Conservation (phyloP, 176 grass and related monocot genomes). For the Dendrocalamus sinicus region DNA sequence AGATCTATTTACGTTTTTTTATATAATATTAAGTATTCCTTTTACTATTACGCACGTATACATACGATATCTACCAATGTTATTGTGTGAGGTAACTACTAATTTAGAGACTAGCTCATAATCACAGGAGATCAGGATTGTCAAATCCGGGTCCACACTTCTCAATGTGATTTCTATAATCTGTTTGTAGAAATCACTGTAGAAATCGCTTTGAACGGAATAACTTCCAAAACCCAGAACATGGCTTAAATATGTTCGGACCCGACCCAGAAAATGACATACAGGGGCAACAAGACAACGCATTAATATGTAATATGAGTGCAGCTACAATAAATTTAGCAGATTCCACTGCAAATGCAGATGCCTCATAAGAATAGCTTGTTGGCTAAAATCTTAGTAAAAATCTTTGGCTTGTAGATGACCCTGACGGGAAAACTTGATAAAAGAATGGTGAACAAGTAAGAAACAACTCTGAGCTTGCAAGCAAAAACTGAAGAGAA, state of each 20-base stretch:
- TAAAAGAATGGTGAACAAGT: background rate
- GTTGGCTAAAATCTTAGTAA: background rate
- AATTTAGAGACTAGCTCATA: no score
- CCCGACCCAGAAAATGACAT: conserved; percentile 42
- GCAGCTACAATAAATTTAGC: conserved; percentile 25
- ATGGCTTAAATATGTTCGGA: background rate
- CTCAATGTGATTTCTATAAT: no score
- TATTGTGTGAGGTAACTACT: no score
- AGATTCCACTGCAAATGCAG: conserved; percentile 1
- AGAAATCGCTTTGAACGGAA: no score
- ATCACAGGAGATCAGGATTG: no score
- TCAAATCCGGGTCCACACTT: no score
- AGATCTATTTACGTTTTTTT: no score
- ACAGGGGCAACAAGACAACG: background rate
- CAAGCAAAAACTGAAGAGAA: background rate
- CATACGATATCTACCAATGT: no score
- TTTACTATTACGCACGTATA: no score
- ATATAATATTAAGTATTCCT: no score
- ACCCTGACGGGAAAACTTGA: background rate
- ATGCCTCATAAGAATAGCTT: background rate
- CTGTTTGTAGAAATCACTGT: no score
- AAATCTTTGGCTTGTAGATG: background rate
- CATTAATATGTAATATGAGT: conserved; percentile 36
- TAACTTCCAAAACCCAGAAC: no score
- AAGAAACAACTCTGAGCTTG: conserved; percentile 35